These are phyloP conservation scores for Aspergillus nanangensis DNA, from an alignment of 495 filamentous ascomycete species.

Conservation along the genomic window DNA sequence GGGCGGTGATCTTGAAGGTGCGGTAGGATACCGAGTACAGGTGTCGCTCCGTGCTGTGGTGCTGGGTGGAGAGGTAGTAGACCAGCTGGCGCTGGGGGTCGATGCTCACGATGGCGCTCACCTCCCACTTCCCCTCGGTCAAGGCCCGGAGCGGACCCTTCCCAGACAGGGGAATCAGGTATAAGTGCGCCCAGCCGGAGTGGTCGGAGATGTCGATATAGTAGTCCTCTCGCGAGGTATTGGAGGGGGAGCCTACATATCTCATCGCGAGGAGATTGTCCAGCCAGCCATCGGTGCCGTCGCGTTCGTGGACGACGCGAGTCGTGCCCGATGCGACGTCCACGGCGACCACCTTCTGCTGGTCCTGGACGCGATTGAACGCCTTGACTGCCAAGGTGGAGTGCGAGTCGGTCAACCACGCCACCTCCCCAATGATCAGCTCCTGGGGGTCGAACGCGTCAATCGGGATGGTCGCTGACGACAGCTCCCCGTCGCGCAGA, in stretches of 20 bases:
- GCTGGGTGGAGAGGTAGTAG: conserved; percentile 17
- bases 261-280: conserved; percentile 13
- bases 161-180: conserved; percentile 11
- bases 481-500: conserved; percentile 4
- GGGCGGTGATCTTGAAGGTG: conserved; percentile 10
- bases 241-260: conserved; percentile 10
- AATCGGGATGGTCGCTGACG: conserved; percentile 3
- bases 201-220: conserved; percentile 18
- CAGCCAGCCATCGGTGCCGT: conserved; percentile 19
- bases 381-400: conserved; percentile 10
- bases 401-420: conserved; percentile 16
- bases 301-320: conserved; percentile 8
- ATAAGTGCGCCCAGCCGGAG: conserved; percentile 16
- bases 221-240: conserved; percentile 10
- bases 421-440: conserved; percentile 16
- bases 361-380: conserved; percentile 16
- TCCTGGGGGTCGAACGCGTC: conserved; percentile 11
- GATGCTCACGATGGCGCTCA: conserved; percentile 11
- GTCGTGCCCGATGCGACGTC: conserved; percentile 4
- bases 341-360: conserved; percentile 13
- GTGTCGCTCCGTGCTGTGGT: conserved; percentile 16
- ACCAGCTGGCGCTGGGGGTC: conserved; percentile 10
- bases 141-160: conserved; percentile 10
- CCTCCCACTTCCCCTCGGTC: conserved; percentile 16
- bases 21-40: conserved; percentile 15